phyloP scores from a whole-genome alignment of 768 basidiomycete genomes.

The Lepiota brunneoincarnata region DNA sequence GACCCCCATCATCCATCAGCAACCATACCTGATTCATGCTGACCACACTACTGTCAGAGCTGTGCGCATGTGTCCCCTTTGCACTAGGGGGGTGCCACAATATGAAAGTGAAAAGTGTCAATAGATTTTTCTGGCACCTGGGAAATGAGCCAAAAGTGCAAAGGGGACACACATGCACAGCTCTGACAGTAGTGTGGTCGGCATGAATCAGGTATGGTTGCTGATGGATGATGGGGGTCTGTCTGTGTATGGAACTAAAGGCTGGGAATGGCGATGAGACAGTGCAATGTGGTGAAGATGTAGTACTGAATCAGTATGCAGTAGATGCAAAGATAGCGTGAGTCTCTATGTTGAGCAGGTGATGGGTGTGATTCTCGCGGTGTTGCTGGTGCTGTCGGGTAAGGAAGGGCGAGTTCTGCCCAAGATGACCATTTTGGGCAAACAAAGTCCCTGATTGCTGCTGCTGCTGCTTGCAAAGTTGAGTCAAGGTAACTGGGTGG shows the following conservation, averaged over 20 bases:
- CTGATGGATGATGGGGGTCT: background rate
- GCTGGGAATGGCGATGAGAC: background rate
- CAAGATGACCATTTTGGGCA: conserved; percentile 33
- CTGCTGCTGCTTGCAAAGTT: conserved; percentile 25
- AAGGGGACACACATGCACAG: background rate
- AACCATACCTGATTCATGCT: background rate
- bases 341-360: conserved; percentile 12
- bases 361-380: conserved; percentile 13
- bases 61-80: background rate
- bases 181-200: no score
- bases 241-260: conserved; percentile 1
- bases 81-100: no score
- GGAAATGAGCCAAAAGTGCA: background rate
- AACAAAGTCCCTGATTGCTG: conserved; percentile 33
- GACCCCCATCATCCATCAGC: background rate
- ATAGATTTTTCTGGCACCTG: no score
- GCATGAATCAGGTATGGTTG: background rate
- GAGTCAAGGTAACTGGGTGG: no score
- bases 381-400: conserved; percentile 11
- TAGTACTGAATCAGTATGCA: conserved; percentile 9
- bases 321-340: conserved; percentile 12
- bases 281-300: background rate
- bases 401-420: conserved; percentile 36
- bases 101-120: no score
- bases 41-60: no score